These are phyloP conservation scores for Termitomyces sp. DNA, from an alignment of 768 basidiomycete species.

Conservation along the genomic window DNA sequence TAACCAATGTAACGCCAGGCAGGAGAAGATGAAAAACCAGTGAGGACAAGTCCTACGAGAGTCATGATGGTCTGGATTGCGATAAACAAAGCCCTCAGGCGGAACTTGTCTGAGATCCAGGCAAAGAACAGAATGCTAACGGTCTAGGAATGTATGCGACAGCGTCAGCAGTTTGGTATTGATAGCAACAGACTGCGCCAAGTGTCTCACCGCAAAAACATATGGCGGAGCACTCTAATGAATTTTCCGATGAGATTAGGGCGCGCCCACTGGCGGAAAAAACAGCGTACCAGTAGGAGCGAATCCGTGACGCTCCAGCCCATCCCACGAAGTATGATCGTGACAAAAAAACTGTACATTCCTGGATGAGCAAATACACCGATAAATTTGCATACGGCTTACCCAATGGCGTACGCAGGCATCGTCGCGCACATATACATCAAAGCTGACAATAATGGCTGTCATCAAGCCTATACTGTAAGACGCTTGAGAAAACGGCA, in stretches of 20 bases:
- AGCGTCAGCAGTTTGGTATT: background rate
- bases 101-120: conserved; percentile 44
- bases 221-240: conserved; percentile 46
- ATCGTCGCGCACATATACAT: conserved; percentile 51
- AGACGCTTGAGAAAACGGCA: background rate
- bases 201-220: conserved; percentile 39
- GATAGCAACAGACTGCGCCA: background rate
- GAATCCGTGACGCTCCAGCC: conserved; percentile 42
- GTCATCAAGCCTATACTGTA: background rate
- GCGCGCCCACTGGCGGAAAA: background rate
- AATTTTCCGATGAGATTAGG: background rate
- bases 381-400: conserved; percentile 9
- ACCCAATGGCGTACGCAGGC: conserved; percentile 50
- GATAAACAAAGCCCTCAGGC: conserved; percentile 39
- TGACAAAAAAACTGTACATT: conserved; percentile 37
- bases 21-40: conserved; percentile 32
- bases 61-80: conserved; percentile 38
- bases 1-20: conserved; percentile 41
- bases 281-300: conserved; percentile 35
- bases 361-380: background rate
- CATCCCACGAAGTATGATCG: conserved; percentile 45
- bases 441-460: conserved; percentile 23
- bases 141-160: conserved; percentile 23
- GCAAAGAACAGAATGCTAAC: conserved; percentile 39
- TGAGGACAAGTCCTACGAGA: conserved; percentile 37